A percentile compares a stretch with the other conserved stretches of the same genome.
Conservation (phyloP, 2,329 filamentous ascomycete genomes). For the Cercospora beticola region DNA sequence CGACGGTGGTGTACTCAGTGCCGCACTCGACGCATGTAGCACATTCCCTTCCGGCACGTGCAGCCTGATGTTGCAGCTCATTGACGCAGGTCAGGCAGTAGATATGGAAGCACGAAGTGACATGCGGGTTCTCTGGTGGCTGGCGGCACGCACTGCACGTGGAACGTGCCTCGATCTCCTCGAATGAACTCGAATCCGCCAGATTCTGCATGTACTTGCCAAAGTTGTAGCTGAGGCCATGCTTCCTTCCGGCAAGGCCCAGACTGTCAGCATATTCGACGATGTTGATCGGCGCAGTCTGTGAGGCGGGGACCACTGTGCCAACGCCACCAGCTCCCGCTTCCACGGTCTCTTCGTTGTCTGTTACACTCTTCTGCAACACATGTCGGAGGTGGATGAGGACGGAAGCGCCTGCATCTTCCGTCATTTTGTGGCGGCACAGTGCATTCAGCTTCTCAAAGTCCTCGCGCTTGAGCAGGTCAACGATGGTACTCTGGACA, state of each 20-base stretch:
- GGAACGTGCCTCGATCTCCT: slow-evolving; percentile 38
- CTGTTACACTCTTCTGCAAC: slow-evolving; percentile 14
- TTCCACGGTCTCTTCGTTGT: slow-evolving; percentile 19
- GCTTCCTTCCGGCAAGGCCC: slow-evolving; percentile 32
- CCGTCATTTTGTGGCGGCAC: slow-evolving; percentile 9
- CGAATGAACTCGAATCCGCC: slow-evolving; percentile 37
- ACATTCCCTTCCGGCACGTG: slow-evolving; percentile 24
- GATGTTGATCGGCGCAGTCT: slow-evolving; percentile 22
- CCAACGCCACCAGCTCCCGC: slow-evolving; percentile 21
- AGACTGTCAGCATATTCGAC: slow-evolving; percentile 17
- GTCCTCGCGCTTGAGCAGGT: slow-evolving; percentile 48
- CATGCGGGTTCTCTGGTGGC: slow-evolving; percentile 42
- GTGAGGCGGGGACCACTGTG: slow-evolving; percentile 21
- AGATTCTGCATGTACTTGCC: slow-evolving; percentile 43
- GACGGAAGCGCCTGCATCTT: slow-evolving; percentile 19
- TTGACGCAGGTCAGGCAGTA: slow-evolving; percentile 55
- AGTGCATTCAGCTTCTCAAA: slow-evolving; percentile 44
- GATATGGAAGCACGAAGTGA: slow-evolving; percentile 57
- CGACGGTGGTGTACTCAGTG: slow-evolving; percentile 24
- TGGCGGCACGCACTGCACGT: slow-evolving; percentile 48
- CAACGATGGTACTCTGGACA: slow-evolving; percentile 47
- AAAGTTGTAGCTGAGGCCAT: slow-evolving; percentile 45
- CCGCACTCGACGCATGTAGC: slow-evolving; percentile 42
- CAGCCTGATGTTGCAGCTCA: slow-evolving; percentile 34
- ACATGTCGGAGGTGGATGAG: slow-evolving; percentile 27